Base-by-base conservation (phyloP, 2,329 filamentous ascomycete genomes). In the Colletotrichum brevisporum region DNA sequence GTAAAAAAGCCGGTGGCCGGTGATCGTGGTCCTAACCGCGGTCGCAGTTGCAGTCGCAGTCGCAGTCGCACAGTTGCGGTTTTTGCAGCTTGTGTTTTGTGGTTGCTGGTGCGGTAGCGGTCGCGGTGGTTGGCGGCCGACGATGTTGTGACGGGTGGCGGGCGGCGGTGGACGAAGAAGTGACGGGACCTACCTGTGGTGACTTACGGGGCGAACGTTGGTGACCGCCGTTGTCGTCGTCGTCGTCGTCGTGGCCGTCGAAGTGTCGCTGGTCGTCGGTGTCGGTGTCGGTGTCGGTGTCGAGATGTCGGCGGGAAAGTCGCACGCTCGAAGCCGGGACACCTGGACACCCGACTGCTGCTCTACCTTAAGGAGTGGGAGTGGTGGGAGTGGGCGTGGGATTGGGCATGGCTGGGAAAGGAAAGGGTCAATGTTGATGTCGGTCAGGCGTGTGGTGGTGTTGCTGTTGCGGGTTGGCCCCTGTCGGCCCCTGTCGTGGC, bases 341-440 rank as follows among this genome's bases (percentile, higher is more conserved):
- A 63, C 58, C 60, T 56, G 36, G 52, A 47, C 55, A 63, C 66
- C 67, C 39, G 59, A 67, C 65, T 63, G 47, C 64, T 43, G 36
- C 60, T 64, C 48, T 47, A 36, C 31, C 31, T 36, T 36, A 36
- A 10, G 51, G 36, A 58, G 41, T 50, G 60, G 41, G 51, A 63
- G 41, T 58, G 41, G 31, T 61, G 48, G 58, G 52, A 48, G 48
- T 47, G 41, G 60, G 45, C 60, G 24, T 57, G 67, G 59, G 59
- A 62, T 64, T 67, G 67, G 62, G 62, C 62, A 69, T 69, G 67
- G 62, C 67, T 69, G 62, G 67, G 69, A 66, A 64, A 59, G 61
- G 66, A 61, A 62, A 68, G 59, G 68, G 68, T 55, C 63, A 70
- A 70, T 71, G 70, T 71, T 71, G 70, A 71, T 71, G 62, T 69